A percentile compares a stretch with the other conserved stretches of the same genome.
Conservation (phyloP, 1,284 basidiomycete species). For the Rhodotorula sp. region DNA sequence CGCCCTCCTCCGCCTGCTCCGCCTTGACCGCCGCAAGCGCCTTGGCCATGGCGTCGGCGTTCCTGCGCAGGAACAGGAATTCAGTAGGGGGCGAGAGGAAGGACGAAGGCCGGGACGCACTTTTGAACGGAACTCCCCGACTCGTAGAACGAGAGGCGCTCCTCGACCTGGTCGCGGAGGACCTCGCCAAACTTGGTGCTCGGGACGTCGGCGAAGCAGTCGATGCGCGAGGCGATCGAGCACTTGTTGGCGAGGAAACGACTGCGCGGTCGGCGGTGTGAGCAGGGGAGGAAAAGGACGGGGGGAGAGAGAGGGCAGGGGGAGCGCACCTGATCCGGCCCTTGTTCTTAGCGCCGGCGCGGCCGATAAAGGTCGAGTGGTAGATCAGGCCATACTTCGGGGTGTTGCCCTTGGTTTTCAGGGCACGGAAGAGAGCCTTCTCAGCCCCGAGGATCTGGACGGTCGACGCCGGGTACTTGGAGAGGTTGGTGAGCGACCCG, state of each 20-base stretch:
- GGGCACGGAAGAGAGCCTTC: slow-evolving; percentile 94
- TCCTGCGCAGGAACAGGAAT: slow-evolving; percentile 8
- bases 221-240: slow-evolving; percentile 95
- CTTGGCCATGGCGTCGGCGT: slow-evolving; percentile 41
- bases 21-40: slow-evolving; percentile 37
- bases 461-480: slow-evolving; percentile 96
- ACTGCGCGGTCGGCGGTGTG: slow-evolving; percentile 60
- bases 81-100: background rate
- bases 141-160: slow-evolving; percentile 95
- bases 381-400: slow-evolving; percentile 85
- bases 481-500: slow-evolving; percentile 87
- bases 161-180: slow-evolving; percentile 89
- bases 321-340: slow-evolving; percentile 60
- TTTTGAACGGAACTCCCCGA: no score
- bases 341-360: slow-evolving; percentile 93
- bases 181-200: slow-evolving; percentile 81
- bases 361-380: slow-evolving; percentile 87
- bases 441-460: slow-evolving; percentile 98
- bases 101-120: background rate
- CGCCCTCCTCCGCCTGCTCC: slow-evolving; percentile 27
- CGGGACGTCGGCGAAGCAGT: slow-evolving; percentile 71
- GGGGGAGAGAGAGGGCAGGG: background rate
- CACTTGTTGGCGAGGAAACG: slow-evolving; percentile 99
- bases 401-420: slow-evolving; percentile 99
- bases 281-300: background rate